These are phyloP conservation scores for Nectriaceae sp. DNA, from an alignment of 2,329 filamentous ascomycete species.

Conservation along the genomic window DNA sequence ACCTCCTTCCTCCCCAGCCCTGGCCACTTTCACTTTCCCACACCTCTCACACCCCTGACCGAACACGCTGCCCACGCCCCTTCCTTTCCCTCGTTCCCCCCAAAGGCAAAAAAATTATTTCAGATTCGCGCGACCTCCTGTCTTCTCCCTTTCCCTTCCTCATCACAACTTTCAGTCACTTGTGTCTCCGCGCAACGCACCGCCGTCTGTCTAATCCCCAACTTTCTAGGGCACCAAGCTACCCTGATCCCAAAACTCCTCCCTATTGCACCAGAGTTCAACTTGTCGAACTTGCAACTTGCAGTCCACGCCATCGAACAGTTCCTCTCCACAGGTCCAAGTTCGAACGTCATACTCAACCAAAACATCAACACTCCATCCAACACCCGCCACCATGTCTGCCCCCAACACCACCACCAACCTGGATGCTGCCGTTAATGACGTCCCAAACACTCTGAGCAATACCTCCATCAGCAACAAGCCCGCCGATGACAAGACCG, in stretches of 20 bases:
- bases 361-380: constrained; percentile 42
- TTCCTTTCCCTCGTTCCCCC: constrained; percentile 25
- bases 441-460: constrained; percentile 74
- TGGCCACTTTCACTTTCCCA: constrained; percentile 30
- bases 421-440: constrained; percentile 69
- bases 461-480: constrained; percentile 66
- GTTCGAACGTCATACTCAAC: constrained; percentile 50
- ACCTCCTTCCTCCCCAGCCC: constrained; percentile 25
- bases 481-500: constrained; percentile 55
- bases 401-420: constrained; percentile 44
- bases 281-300: constrained; percentile 39
- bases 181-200: constrained; percentile 51
- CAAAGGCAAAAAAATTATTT: constrained; percentile 42
- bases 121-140: constrained; percentile 36
- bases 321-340: constrained; percentile 40
- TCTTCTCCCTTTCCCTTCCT: constrained; percentile 35
- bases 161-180: constrained; percentile 47
- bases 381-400: constrained; percentile 75
- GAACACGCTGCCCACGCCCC: constrained; percentile 20
- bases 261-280: constrained; percentile 74
- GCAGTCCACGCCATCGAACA: constrained; percentile 48
- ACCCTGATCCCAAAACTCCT: constrained; percentile 62
- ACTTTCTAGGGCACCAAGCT: constrained; percentile 84
- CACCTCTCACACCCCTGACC: constrained; percentile 25
- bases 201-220: constrained; percentile 46